Base-by-base conservation (phyloP, 805 yeast species). In the Clavispora fructus region DNA sequence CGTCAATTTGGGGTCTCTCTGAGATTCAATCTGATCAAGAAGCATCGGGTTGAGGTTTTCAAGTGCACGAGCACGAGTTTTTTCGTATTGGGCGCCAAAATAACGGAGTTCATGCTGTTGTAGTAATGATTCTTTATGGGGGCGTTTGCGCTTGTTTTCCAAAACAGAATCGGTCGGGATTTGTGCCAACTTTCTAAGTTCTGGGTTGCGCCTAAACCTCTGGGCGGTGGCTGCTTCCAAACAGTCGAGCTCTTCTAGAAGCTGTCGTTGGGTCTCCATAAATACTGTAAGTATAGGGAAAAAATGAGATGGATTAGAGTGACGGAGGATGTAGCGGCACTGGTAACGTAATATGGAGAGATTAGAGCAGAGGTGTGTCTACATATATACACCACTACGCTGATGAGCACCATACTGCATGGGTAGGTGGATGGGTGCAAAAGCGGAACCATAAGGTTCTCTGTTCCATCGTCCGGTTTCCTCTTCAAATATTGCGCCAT, bases 61-160 rank as follows among this genome's bases (percentile, higher is more conserved):
- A 13, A 16, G 23, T 11, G 48, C 50, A 8, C 50, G 41, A 10
- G 40, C 42, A 26, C 55, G 42, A 16, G 49, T 46, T 39, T 53
- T 62, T 35, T 62, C 63, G 55, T 78, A 80, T 43, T 78, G 74
- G 8, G 71, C 65, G 4, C 77, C 53, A 43, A 90, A 77, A 37
- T 60, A 52, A 16, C 68, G 67, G 8, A 86, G 71, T 59, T 90
- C 96, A 62, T 83, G 87, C 55, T 83, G 82, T 54, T 84, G 91
- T 17, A 79, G 48, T 0, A 79, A 52, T 0, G 81, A 68, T 47
- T 83, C 83, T 50, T 78, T 72, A 14, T 62, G 64, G 0, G 82
- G 67, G 50, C 79, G 64, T 44, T 72, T 70, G 4, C 51, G 45
- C 65, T 65, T 35, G 48, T 48, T 14, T 14, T 46, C 48, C 38